Evolutionary conservation across 176 grass and related monocot genomes (phyloP).

Genomic region (Cocos nucifera): DNA sequence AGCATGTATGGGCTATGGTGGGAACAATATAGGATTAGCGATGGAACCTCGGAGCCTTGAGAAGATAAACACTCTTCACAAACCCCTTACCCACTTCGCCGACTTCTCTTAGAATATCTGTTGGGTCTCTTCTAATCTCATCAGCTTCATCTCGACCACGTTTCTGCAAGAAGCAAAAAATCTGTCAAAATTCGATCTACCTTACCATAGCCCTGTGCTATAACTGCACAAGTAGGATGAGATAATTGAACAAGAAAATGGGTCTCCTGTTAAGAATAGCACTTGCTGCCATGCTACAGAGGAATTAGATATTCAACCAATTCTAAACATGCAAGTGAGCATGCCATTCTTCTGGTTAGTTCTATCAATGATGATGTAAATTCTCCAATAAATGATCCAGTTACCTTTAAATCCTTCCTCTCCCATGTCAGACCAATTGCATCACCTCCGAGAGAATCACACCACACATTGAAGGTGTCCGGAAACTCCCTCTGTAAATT

Average conservation of each 20-base stretch:
- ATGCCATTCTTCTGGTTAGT: too few relatives aligned
- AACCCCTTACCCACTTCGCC: slow-evolving; percentile 80
- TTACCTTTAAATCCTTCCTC: slow-evolving; percentile 58
- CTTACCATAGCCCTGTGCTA: neutral
- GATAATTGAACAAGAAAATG: too few relatives aligned
- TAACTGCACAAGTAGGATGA: too few relatives aligned
- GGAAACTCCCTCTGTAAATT: slow-evolving; percentile 57
- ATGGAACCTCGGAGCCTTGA: slow-evolving; percentile 38
- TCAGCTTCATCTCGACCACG: slow-evolving; percentile 50
- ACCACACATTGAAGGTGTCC: slow-evolving; percentile 68
- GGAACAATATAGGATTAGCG: too few relatives aligned
- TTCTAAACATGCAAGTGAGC: too few relatives aligned
- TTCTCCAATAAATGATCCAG: too few relatives aligned
- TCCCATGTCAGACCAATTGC: slow-evolving; percentile 84
- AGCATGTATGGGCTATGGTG: too few relatives aligned
- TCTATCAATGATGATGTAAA: too few relatives aligned
- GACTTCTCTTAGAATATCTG: slow-evolving; percentile 57
- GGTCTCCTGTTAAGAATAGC: too few relatives aligned
- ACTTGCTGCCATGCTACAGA: too few relatives aligned
- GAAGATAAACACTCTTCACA: slow-evolving; percentile 71
- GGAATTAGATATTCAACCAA: too few relatives aligned
- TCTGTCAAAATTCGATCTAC: slow-evolving; percentile 6
- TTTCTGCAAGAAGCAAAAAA: slow-evolving; percentile 46
- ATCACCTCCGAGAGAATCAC: slow-evolving; percentile 82
- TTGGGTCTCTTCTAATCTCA: slow-evolving; percentile 31